Percentiles rank a stretch among this genome's conserved stretches.
phyloP scores from a whole-genome alignment of 2,329 filamentous ascomycete genomes.

The Macroventuria anomochaeta region DNA sequence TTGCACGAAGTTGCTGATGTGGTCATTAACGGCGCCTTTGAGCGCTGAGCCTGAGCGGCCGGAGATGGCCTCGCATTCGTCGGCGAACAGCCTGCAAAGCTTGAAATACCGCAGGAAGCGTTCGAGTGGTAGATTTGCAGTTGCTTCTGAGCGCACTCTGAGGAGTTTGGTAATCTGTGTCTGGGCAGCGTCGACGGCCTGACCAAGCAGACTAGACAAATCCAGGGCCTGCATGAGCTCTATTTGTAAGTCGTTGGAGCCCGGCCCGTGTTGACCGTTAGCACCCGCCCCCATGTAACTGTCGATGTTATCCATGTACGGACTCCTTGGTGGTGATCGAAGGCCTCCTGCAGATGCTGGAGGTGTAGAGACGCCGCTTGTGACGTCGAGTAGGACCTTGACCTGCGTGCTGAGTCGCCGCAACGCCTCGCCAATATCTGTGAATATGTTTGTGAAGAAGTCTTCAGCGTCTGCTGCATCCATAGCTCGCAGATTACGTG shows the following conservation, averaged over 20 bases:
- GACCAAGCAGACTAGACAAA: conserved; percentile 76
- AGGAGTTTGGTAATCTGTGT: conserved; percentile 75
- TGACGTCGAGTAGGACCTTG: conserved; percentile 93
- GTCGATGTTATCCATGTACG: conserved; percentile 51
- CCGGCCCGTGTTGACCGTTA: conserved; percentile 18
- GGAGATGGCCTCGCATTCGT: conserved; percentile 85
- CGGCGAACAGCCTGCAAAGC: conserved; percentile 81
- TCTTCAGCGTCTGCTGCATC: conserved; percentile 85
- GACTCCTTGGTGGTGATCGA: conserved; percentile 58
- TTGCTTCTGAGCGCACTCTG: conserved; percentile 78
- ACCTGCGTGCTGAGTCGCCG: conserved; percentile 86
- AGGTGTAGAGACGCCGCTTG: conserved; percentile 70
- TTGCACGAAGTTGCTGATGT: conserved; percentile 81
- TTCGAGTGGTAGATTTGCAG: conserved; percentile 68
- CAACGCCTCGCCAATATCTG: conserved; percentile 84
- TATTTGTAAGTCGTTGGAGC: conserved; percentile 61
- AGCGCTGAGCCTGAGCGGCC: conserved; percentile 76
- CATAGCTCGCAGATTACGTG: conserved; percentile 83
- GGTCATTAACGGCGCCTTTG: conserved; percentile 79
- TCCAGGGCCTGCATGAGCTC: conserved; percentile 79
- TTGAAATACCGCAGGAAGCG: conserved; percentile 83
- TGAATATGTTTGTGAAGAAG: conserved; percentile 82
- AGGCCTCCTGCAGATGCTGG: conserved; percentile 49
- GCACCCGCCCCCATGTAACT: conserved; percentile 40
- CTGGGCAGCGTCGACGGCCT: conserved; percentile 81